phyloP scores from a whole-genome alignment of 129 eudicot genomes.

The Helianthus tuberosus region DNA sequence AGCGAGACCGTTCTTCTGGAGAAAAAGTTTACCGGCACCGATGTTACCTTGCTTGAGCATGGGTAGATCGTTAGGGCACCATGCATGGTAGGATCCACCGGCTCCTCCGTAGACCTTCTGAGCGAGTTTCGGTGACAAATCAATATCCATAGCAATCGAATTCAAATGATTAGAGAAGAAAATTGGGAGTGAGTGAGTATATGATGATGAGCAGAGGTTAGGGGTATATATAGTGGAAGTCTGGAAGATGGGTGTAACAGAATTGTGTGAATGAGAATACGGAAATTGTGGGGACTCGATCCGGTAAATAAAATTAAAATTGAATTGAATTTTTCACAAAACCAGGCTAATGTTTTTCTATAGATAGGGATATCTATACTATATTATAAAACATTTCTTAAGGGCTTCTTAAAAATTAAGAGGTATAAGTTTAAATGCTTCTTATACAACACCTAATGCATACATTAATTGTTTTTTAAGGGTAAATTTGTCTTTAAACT shows the following conservation, averaged over 20 bases:
- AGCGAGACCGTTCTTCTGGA: constrained; percentile 67
- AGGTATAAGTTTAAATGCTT: too few species aligned
- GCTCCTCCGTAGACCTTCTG: constrained; percentile 58
- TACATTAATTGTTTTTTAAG: too few species aligned
- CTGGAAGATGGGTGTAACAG: not conserved
- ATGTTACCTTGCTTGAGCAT: constrained; percentile 74
- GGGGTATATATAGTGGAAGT: constrained; percentile 37
- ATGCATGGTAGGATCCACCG: constrained; percentile 71
- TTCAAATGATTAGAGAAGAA: not conserved
- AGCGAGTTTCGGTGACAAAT: constrained; percentile 65
- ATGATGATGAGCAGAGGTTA: constrained; percentile 9
- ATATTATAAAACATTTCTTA: too few species aligned
- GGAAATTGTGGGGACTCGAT: constrained; percentile 20
- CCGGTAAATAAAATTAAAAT: constrained; percentile 13
- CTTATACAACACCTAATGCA: too few species aligned
- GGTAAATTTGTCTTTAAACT: too few species aligned
- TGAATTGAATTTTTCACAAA: too few species aligned
- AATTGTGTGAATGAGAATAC: not conserved
- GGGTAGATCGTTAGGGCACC: constrained; percentile 74
- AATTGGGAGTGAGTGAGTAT: not conserved
- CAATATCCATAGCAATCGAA: constrained; percentile 53
- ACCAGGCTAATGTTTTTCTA: too few species aligned
- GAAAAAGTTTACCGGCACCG: constrained; percentile 75
- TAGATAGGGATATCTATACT: too few species aligned
- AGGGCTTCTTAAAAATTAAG: too few species aligned